A percentile compares a stretch with the other conserved stretches of the same genome.
Evolutionary conservation across 805 yeast genomes (phyloP).

Genomic region (Metschnikowia santaceciliae): DNA sequence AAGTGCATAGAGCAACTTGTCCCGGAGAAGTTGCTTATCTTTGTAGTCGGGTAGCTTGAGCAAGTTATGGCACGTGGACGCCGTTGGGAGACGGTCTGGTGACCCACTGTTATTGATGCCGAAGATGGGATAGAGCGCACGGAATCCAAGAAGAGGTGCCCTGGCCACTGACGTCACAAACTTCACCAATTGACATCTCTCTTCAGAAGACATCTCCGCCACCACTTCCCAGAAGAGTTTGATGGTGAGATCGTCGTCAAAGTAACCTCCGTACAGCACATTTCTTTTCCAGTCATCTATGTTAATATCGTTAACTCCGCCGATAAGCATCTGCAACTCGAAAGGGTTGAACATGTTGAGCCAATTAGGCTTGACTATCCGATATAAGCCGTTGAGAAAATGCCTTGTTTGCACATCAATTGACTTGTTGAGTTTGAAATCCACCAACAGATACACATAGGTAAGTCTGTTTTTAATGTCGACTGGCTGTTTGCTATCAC

Average conservation of each 20-base stretch:
- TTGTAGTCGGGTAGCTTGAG: slow-evolving; percentile 81
- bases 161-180: slow-evolving; percentile 91
- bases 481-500: slow-evolving; percentile 58
- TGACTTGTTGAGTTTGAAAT: slow-evolving; percentile 68
- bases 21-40: slow-evolving; percentile 35
- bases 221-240: slow-evolving; percentile 71
- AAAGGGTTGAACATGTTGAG: slow-evolving; percentile 76
- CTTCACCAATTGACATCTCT: slow-evolving; percentile 63
- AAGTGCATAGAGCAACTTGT: slow-evolving; percentile 74
- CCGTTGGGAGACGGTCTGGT: slow-evolving; percentile 71
- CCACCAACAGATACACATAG: slow-evolving; percentile 73
- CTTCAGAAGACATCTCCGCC: slow-evolving; percentile 59
- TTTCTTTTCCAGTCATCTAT: slow-evolving; percentile 62
- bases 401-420: slow-evolving; percentile 55
- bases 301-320: slow-evolving; percentile 72
- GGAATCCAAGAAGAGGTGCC: slow-evolving; percentile 88
- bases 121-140: slow-evolving; percentile 57
- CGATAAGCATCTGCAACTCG: slow-evolving; percentile 71
- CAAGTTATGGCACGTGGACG: slow-evolving; percentile 89
- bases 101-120: slow-evolving; percentile 70
- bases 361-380: slow-evolving; percentile 71
- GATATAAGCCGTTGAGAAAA: slow-evolving; percentile 68
- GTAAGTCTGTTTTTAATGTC: slow-evolving; percentile 57
- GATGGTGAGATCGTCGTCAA: slow-evolving; percentile 55
- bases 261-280: slow-evolving; percentile 54